Conservation (phyloP, 2,329 filamentous ascomycete species). For the Shiraia bambusicola region DNA sequence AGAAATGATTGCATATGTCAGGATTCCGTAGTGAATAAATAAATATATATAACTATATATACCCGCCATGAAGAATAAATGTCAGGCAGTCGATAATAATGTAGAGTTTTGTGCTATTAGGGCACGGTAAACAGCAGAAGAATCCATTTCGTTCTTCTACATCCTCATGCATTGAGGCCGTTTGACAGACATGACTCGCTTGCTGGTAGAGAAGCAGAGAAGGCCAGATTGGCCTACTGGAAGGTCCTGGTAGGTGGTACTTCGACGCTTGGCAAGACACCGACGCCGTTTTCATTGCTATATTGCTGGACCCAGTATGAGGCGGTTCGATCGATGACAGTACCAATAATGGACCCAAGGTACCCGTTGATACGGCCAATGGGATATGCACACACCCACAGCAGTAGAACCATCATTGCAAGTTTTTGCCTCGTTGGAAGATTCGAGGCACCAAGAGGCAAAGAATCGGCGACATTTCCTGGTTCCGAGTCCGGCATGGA, state of each 20-base stretch:
- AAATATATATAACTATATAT: too few relatives aligned
- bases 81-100: too few relatives aligned
- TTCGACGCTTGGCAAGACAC: slow-evolving; percentile 19
- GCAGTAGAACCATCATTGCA: slow-evolving; percentile 6
- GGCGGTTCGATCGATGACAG: slow-evolving; percentile 5
- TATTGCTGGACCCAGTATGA: slow-evolving; percentile 19
- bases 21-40: too few relatives aligned
- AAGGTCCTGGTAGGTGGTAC: slow-evolving; percentile 8
- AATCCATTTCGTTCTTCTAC: too few relatives aligned
- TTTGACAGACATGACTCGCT: too few relatives aligned
- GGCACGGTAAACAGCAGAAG: too few relatives aligned
- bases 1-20: too few relatives aligned
- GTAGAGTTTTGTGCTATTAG: too few relatives aligned
- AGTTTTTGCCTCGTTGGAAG: slow-evolving; percentile 21
- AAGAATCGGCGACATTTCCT: background rate
- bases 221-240: background rate
- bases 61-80: too few relatives aligned
- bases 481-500: background rate
- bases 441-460: background rate
- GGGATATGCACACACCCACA: slow-evolving; percentile 25
- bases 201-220: too few relatives aligned
- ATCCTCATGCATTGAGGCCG: too few relatives aligned
- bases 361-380: slow-evolving; percentile 16
- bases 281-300: slow-evolving; percentile 12
- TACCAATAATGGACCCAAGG: slow-evolving; percentile 8